A percentile compares a stretch with the other conserved stretches of the same genome.
phyloP scores from a whole-genome alignment of 495 filamentous ascomycete species.

The Penicillium crystallinum region DNA sequence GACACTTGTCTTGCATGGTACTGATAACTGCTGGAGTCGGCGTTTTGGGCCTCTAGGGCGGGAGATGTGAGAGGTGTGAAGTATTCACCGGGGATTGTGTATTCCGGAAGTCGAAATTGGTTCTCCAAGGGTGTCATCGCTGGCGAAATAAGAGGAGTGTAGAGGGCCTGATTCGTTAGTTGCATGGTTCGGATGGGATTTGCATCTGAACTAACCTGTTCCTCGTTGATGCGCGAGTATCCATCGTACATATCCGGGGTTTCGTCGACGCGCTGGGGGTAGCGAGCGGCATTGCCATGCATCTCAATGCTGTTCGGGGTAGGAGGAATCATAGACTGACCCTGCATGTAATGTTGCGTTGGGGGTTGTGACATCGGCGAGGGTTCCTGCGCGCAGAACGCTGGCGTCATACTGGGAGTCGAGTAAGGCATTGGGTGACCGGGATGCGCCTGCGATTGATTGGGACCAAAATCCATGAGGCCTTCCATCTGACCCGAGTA shows the following conservation, averaged over 20 bases:
- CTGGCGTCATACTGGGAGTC: constrained; percentile 31
- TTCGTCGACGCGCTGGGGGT: constrained; percentile 57
- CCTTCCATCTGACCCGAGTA: constrained; percentile 25
- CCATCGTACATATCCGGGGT: constrained; percentile 63
- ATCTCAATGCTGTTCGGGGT: constrained; percentile 93
- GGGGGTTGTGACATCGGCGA: constrained; percentile 51
- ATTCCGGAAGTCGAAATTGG: constrained; percentile 76
- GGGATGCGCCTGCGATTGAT: constrained; percentile 18
- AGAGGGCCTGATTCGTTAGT: constrained; percentile 55
- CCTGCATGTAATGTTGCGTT: constrained; percentile 47
- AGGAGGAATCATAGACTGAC: constrained; percentile 69
- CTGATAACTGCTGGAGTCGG: constrained; percentile 35
- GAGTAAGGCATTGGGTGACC: constrained; percentile 26
- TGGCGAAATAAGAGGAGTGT: constrained; percentile 91
- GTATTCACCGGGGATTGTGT: constrained; percentile 78
- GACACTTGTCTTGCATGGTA: constrained; percentile 33
- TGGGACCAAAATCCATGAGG: constrained; percentile 32
- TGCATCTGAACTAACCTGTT: constrained; percentile 54
- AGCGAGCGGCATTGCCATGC: constrained; percentile 61
- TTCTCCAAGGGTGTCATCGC: constrained; percentile 88
- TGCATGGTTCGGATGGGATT: not conserved
- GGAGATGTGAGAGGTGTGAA: constrained; percentile 94
- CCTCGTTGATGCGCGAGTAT: constrained; percentile 70
- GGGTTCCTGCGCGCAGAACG: constrained; percentile 37
- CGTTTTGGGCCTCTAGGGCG: constrained; percentile 75